Evolutionary conservation across 257 asterid species (phyloP), one percentile per base, ranked within the genome.

Genomic region (Cordia subcordata): DNA sequence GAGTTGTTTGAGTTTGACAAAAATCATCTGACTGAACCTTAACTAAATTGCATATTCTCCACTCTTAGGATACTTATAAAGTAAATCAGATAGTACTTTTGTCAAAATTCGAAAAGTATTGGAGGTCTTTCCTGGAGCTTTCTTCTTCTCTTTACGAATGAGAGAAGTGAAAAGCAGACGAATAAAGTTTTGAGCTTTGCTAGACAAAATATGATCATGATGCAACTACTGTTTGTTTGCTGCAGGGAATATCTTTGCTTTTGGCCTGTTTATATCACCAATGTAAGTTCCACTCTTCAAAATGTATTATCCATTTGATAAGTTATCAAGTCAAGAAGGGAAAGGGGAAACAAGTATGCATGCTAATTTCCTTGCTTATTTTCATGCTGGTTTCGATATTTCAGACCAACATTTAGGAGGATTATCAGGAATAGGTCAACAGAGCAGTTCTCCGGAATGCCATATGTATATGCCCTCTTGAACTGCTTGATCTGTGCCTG

Each of bases 401-500:
- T 53, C 84, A 84, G 93, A 49, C 85, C 86, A 10, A 84, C 93
- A 12, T 84, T 84, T 53, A 62, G 72, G 51, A 79, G 93, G 72
- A 84, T 84, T 22, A 58, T 84, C 18, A 74, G 86, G 62, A 81
- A 72, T 45, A 75, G 72, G 64, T 74, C 91, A 10, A 83, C 91
- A 0, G 87, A 81, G 67, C 91, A 75, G 49, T 83, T 83, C 69
- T 83, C 87, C 0, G 83, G 83, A 37, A 51, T 74, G 77, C 91
- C 87, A 4, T 83, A 83, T 53, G 72, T 83, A 72, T 83, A 83
- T 37, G 71, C 87, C 53, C 81, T 81, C 62, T 57, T 83, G 73
- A 83, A 83, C 68, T 83, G 85, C 77, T 72, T 84, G 66, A 77
- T 84, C 68, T 79, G 88, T 27, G 88, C 86, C 27, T 84, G 92